Evolutionary conservation across 2,329 filamentous ascomycete genomes (phyloP), one percentile per base, ranked within the genome.

Genomic region (Ceratocystiopsis minuta): DNA sequence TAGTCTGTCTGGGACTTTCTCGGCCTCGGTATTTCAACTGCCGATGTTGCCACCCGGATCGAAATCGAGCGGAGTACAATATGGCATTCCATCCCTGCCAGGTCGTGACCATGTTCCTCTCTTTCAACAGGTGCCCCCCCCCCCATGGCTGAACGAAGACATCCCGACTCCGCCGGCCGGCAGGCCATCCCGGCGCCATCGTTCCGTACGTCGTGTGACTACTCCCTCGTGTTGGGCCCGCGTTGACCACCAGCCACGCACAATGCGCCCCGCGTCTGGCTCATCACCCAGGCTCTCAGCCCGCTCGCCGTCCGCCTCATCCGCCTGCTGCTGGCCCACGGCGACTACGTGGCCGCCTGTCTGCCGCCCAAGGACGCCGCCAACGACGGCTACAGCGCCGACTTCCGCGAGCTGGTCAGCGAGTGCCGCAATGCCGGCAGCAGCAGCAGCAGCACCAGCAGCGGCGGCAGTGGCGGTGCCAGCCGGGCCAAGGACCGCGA

Each of bases 291-390:
- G 45, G 83, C 84, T 32, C 73, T 88, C 46, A 88, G 85, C 33
- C 85, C 88, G 13, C 72, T 95, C 48, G 80, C 80, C 42, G 80
- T 94, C 46, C 80, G 83, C 37, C 70, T 95, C 44, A 81, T 85
- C 42, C 76, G 80, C 42, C 74, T 84, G 52, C 69, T 93, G 36
- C 77, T 96, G 38, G 75, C 75, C n/a, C 86, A 95, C 60, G 88
- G 90, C 39, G 90, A 96, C 60, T 87, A 80, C 56, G 80, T 93
- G 38, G 80, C 88, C 38, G 81, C 85, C 6, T 90, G 87, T 42
- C 68, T 95, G 32, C 75, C 82, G 38, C 80, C 84, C 3, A 65
- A 71, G 40, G 83, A 90, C 59, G 78, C 87, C 48, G 81, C 87
- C 52, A 72, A 87, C 57, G 78, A 79, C 34, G 70, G 72, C 38